A percentile compares a stretch with the other conserved stretches of the same genome.
phyloP scores from a whole-genome alignment of 2,329 filamentous ascomycete genomes.

The Penicillium digitatum region DNA sequence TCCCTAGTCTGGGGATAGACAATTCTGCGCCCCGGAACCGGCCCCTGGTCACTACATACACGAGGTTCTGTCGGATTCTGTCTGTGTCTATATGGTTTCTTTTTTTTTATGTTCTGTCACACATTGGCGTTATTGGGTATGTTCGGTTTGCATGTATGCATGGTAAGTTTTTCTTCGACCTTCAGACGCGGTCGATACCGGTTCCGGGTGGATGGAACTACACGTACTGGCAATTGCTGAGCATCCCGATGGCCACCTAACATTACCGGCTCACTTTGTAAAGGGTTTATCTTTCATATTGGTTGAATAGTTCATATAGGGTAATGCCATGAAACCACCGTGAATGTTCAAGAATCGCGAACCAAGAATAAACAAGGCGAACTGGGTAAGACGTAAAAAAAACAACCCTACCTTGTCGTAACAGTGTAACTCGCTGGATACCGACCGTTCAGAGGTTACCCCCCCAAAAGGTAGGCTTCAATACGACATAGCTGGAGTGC shows the following conservation, averaged over 20 bases:
- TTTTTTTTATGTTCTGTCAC: slow-evolving; percentile 3
- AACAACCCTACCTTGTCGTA: not conserved
- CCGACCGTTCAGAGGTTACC: not conserved
- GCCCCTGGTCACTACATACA: slow-evolving; percentile 15
- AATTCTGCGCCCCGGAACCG: slow-evolving; percentile 5
- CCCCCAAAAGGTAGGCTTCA: no score
- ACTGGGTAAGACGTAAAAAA: not conserved
- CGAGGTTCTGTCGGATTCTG: slow-evolving; percentile 7
- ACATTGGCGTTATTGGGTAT: slow-evolving; percentile 12
- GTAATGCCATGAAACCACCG: slow-evolving; percentile 13
- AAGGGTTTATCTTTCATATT: slow-evolving; percentile 18
- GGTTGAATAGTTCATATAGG: slow-evolving; percentile 16
- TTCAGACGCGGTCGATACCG: slow-evolving; percentile 1
- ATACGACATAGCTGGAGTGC: no score
- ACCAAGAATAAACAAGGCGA: not conserved
- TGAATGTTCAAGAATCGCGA: not conserved
- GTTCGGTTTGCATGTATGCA: slow-evolving; percentile 13
- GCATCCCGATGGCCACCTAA: not conserved
- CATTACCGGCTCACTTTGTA: slow-evolving; percentile 15
- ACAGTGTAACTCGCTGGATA: not conserved
- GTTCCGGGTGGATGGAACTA: slow-evolving; percentile 2
- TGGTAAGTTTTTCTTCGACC: slow-evolving; percentile 10
- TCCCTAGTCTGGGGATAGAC: slow-evolving; percentile 1
- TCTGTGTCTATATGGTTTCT: slow-evolving; percentile 18
- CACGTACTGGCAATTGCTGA: not conserved